These are phyloP conservation scores for Hypoxylon rubiginosum DNA, from an alignment of 2,329 filamentous ascomycete genomes.

Conservation along the genomic window DNA sequence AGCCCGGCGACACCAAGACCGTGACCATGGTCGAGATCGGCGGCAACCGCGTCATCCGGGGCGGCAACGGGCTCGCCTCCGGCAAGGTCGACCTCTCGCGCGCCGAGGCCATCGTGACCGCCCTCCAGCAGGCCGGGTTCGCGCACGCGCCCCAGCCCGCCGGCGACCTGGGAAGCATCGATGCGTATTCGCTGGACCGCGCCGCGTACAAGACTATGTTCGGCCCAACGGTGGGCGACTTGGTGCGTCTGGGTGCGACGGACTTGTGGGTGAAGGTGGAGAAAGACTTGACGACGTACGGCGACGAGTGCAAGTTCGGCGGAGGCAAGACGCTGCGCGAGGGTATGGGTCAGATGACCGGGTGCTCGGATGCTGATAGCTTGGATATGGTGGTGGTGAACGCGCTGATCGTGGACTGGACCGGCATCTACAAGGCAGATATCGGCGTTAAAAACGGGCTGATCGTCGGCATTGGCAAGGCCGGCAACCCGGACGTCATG, in stretches of 20 bases:
- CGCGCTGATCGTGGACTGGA: constrained; percentile 90
- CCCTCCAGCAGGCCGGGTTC: constrained; percentile 80
- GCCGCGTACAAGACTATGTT: constrained; percentile 89
- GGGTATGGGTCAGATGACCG: constrained; percentile 94
- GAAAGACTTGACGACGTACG: constrained; percentile 84
- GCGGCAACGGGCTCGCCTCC: constrained; percentile 84
- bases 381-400: constrained; percentile 91
- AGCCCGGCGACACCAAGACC: constrained; percentile 92
- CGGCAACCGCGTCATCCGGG: constrained; percentile 82
- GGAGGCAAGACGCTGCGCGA: constrained; percentile 94
- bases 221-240: constrained; percentile 89
- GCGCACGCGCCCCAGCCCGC: constrained; percentile 79
- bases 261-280: constrained; percentile 94
- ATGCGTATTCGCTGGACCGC: constrained; percentile 79
- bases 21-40: constrained; percentile 91
- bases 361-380: constrained; percentile 76
- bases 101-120: constrained; percentile 74
- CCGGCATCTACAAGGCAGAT: constrained; percentile 95
- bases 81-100: constrained; percentile 77
- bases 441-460: constrained; percentile 91
- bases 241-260: constrained; percentile 84
- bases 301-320: constrained; percentile 95
- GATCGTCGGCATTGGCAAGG: constrained; percentile 92
- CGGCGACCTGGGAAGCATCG: constrained; percentile 66
- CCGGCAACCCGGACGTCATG: constrained; percentile 98